Percentiles rank a stretch among this genome's conserved stretches.
Conservation (phyloP, 2,329 filamentous ascomycete species). For the Seiridium unicorne region DNA sequence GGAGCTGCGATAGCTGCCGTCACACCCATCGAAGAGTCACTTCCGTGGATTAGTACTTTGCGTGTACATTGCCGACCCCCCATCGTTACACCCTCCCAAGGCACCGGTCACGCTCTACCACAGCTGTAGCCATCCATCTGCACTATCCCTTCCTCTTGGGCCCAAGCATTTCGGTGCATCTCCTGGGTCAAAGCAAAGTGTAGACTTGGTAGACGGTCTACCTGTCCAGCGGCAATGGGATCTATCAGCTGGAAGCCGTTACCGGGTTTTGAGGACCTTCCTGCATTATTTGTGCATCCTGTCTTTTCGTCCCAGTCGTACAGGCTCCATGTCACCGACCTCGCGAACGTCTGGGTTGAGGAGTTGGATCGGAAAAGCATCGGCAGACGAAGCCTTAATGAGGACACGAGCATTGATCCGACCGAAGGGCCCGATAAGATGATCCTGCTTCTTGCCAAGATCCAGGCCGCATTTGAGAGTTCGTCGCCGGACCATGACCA, state of each 20-base stretch:
- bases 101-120: not conserved
- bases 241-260: constrained; percentile 43
- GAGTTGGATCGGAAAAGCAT: constrained; percentile 60
- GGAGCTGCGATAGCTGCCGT: not conserved
- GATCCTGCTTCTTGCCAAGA: constrained; percentile 62
- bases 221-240: constrained; percentile 17
- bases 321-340: constrained; percentile 66
- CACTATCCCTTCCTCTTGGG: no score
- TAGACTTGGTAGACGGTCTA: not conserved
- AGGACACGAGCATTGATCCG: constrained; percentile 72
- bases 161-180: not conserved
- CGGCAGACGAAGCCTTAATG: constrained; percentile 57
- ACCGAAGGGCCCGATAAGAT: constrained; percentile 64
- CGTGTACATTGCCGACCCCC: not conserved
- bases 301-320: constrained; percentile 57
- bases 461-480: constrained; percentile 51
- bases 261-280: constrained; percentile 43
- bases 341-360: constrained; percentile 73
- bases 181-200: not conserved
- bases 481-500: constrained; percentile 40
- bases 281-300: constrained; percentile 63
- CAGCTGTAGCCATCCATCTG: not conserved
- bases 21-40: not conserved
- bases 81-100: not conserved
- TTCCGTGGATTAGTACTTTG: not conserved